Conservation (phyloP, 306 rosid species). For the Quercus agrifolia region DNA sequence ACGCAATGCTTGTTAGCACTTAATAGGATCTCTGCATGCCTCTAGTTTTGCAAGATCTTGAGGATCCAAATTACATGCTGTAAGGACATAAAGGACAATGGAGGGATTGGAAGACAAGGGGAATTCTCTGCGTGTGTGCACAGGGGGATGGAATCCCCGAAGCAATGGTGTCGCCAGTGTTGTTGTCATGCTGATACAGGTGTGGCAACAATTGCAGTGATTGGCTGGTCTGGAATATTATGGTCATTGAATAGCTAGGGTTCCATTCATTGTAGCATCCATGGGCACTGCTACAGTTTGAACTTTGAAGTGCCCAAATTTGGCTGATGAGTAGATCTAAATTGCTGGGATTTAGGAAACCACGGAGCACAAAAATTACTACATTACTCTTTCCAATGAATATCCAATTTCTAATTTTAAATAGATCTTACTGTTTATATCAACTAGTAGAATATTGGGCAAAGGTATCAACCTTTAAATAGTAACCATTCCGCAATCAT, state of each 20-base stretch:
- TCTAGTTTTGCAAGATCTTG: too few species aligned
- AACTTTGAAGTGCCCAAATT: conserved; percentile 70
- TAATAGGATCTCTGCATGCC: conserved; percentile 52
- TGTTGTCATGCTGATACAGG: conserved; percentile 60
- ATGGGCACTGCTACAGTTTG: conserved; percentile 78
- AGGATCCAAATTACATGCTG: conserved; percentile 77
- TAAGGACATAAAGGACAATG: conserved; percentile 91
- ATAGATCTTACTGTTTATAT: conserved; percentile 1
- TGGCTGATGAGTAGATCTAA: conserved; percentile 48
- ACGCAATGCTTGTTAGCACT: too few species aligned
- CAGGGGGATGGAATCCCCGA: conserved; percentile 61
- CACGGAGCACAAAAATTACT: conserved; percentile 47
- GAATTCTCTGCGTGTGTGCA: too few species aligned
- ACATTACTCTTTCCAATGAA: conserved; percentile 28
- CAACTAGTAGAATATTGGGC: background rate
- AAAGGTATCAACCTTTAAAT: conserved; percentile 25
- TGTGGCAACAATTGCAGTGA: conserved; percentile 58
- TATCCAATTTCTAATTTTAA: background rate
- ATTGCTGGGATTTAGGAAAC: conserved; percentile 56
- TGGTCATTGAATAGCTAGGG: conserved; percentile 75
- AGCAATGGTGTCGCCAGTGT: conserved; percentile 69
- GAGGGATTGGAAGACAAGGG: conserved; percentile 1
- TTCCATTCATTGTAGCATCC: conserved; percentile 92
- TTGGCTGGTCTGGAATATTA: conserved; percentile 79
- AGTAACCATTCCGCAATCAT: too few species aligned